Conservation (phyloP, 106 monocot species). For the Hemerocallis citrina region DNA sequence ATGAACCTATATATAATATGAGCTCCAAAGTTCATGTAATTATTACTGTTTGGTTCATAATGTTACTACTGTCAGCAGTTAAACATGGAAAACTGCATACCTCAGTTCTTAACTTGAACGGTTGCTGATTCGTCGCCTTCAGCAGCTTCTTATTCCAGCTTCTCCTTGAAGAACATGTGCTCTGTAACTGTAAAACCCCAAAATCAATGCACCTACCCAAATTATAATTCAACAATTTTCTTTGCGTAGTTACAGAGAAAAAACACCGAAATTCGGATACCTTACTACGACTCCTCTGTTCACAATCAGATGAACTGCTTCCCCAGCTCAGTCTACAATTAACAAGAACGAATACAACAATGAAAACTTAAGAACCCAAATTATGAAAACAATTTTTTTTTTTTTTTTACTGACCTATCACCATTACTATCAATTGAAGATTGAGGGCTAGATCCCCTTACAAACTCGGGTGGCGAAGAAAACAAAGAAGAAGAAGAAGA, state of each 20-base stretch:
- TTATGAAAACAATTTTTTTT: no score
- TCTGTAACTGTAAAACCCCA: conserved; percentile 23
- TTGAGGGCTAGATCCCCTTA: conserved; percentile 15
- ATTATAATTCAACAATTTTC: background rate
- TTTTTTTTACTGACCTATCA: conserved; percentile 38
- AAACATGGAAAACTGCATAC: conserved; percentile 14
- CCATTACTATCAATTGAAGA: conserved; percentile 32
- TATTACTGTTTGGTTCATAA: no score
- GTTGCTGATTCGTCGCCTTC: conserved; percentile 48
- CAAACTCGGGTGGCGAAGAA: conserved; percentile 21
- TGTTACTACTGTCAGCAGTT: background rate
- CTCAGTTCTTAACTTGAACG: conserved; percentile 75
- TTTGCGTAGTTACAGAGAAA: background rate
- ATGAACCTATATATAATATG: no score
- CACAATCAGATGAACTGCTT: conserved; percentile 23
- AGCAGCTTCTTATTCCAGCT: conserved; percentile 50
- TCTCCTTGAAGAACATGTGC: conserved; percentile 37
- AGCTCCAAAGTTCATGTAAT: no score
- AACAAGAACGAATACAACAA: background rate
- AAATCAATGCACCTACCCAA: background rate
- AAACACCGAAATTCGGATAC: conserved; percentile 7
- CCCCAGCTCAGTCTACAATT: conserved; percentile 35
- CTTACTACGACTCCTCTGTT: conserved; percentile 25
- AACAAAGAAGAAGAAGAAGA: conserved; percentile 6
- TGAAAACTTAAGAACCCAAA: background rate